Conservation (phyloP, 768 basidiomycete genomes). For the Boletellus ananas region DNA sequence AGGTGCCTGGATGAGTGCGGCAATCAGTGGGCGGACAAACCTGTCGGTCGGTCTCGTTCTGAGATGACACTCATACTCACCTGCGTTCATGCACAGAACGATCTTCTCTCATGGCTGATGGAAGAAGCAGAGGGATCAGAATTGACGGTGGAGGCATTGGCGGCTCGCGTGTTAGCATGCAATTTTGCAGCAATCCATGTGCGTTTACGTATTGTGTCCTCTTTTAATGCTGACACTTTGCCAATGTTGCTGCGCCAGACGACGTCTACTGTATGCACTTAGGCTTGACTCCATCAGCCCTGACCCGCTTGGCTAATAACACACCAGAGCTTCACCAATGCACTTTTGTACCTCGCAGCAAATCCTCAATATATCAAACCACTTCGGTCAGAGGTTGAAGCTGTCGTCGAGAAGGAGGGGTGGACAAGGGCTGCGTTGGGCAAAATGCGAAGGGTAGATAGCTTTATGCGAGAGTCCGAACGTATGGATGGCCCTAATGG, state of each 20-base stretch:
- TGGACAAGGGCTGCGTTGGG: constrained; percentile 16
- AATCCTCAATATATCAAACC: constrained; percentile 13
- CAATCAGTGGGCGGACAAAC: neutral
- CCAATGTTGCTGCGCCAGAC: neutral
- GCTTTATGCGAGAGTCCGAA: constrained; percentile 18
- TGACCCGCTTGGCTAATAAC: neutral
- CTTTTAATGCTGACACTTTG: no score
- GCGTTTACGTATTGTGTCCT: neutral
- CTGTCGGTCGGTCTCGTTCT: neutral
- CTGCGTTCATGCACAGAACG: constrained; percentile 20
- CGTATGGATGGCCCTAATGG: constrained; percentile 26
- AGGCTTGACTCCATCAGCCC: no score
- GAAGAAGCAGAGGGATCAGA: constrained; percentile 20
- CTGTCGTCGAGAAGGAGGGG: constrained; percentile 10
- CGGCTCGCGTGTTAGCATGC: constrained; percentile 6
- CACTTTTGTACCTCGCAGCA: constrained; percentile 8
- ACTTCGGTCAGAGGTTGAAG: constrained; percentile 16
- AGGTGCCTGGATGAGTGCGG: neutral
- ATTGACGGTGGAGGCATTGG: constrained; percentile 19
- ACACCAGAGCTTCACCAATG: constrained; percentile 7
- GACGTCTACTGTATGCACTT: constrained; percentile 8
- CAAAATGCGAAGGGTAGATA: constrained; percentile 19
- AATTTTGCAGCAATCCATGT: constrained; percentile 25
- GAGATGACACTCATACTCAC: neutral
- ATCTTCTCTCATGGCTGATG: constrained; percentile 34